Base-by-base conservation (phyloP, 1,284 basidiomycete genomes). In the Cryptococcus depauperatus region DNA sequence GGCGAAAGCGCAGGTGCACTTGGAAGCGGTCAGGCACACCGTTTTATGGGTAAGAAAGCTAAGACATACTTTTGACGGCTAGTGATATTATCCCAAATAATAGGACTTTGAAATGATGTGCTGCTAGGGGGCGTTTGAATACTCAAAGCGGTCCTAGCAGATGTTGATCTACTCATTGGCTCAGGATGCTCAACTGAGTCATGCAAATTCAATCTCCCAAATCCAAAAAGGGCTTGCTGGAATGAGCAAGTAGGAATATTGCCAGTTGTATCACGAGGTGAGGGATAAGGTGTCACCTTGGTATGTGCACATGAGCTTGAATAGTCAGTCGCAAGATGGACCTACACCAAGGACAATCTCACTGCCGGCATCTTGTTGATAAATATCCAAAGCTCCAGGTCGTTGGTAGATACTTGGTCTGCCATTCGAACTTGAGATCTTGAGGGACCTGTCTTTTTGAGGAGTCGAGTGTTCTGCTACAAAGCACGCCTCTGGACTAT, bases 221-320 rank as follows among this genome's bases (percentile, higher is more conserved):
- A 37, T 21, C 16, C 8, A 22, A 21, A 14, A 37, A 21, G 13
- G 35, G 35, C 35, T 37, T 19, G 35, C 16, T 13, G 13, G 35
- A 21, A 22, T 18, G 14, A 37, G 7, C 21, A 22, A 7, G 35
- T 18, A 5, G 41, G 23, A 2, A 32, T 29, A 25, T 43, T 34
- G 14, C 30, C 22, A 2, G 41, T 43, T 19, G 35, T 30, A 30
- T 37, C 9, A 13, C 18, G 10, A 19, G 16, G 16, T 6, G 41
- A 33, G 3, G 41, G 41, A 25, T 43, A 43, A 21, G 41, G 32
- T 4, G 41, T 43, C 21, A 43, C 41, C 41, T 43, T 14, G 18
- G 19, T 22, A 37, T 13, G 16, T 37, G 18, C 21, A 13, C 16
- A 13, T 6, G 9, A 2, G 19, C 35, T 21, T 6, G 21, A 37